Evolutionary conservation across 169 alveolate species (phyloP), one percentile per base, ranked within the genome.

Genomic region (Eimeria acervulina): DNA sequence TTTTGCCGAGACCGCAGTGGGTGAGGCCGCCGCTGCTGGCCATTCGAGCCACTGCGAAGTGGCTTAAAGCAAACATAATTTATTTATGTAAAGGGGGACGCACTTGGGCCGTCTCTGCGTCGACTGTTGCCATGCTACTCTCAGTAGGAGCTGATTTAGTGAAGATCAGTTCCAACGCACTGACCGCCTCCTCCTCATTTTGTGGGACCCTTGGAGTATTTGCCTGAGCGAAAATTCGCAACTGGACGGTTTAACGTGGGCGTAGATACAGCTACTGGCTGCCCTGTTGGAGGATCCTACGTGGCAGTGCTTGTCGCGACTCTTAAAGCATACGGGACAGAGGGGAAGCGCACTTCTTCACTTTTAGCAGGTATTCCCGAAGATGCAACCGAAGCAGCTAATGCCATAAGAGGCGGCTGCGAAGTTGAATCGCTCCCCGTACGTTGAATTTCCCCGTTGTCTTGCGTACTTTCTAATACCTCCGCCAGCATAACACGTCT

Each of bases 401-500:
- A 44, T 61, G 80, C 81, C 93, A 85, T 85, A 19, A 33, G 81
- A n/a, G 93, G 93, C 80, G 93, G 93, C 61, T 33, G 93, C 23
- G 19, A 13, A 26, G 92, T 15, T 23, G 47, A 23, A 21, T 61
- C 61, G 80, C 93, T 28, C 44, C 70, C 93, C 81, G 80, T 59
- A 23, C 31, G 59, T 15, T 59, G 26, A 44, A n/a, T 28, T 17
- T 85, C 93, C 76, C 19, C 76, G 61, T 38, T 52, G 38, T 55
- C 80, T 12, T 38, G n/a, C 26, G 80, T 36, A 19, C 3, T 85
- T 61, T 85, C 93, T 38, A 85, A 38, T n/a, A 85, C 81, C 81
- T 85, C 93, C 81, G 93, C 80, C 61, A 85, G 52, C 93, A 85
- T 85, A 36, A 85, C 93, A 26, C 93, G 93, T 26, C 93, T 85